These are phyloP conservation scores for Phanerochaete sordida DNA, from an alignment of 768 basidiomycete genomes.

Conservation along the genomic window DNA sequence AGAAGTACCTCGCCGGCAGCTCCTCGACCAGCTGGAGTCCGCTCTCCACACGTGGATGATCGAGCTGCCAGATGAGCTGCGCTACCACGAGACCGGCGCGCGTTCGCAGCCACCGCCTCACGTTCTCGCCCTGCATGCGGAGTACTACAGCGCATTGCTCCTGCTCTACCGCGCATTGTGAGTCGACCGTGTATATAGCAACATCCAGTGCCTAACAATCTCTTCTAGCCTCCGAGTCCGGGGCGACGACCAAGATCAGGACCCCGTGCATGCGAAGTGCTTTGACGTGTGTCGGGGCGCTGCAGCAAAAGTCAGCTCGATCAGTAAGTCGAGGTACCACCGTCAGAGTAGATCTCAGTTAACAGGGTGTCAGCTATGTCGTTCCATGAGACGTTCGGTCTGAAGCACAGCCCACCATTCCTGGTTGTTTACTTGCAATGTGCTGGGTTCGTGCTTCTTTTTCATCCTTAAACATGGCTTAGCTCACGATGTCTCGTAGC, in stretches of 20 bases:
- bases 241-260: constrained; percentile 14
- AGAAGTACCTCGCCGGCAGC: constrained; percentile 42
- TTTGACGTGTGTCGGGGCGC: constrained; percentile 76
- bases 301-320: constrained; percentile 64
- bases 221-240: neutral
- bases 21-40: constrained; percentile 56
- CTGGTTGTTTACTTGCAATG: constrained; percentile 66
- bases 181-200: constrained; percentile 24
- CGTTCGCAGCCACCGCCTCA: constrained; percentile 57
- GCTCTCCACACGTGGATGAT: constrained; percentile 74
- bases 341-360: too few relatives aligned
- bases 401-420: constrained; percentile 61
- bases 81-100: constrained; percentile 54
- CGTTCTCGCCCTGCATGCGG: constrained; percentile 63
- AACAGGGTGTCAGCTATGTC: constrained; percentile 60
- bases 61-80: constrained; percentile 59
- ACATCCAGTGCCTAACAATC: neutral
- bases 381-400: constrained; percentile 57
- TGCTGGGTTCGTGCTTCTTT: constrained; percentile 53
- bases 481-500: constrained; percentile 33
- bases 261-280: constrained; percentile 54
- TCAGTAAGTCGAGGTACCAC: too few relatives aligned
- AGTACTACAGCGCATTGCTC: constrained; percentile 75
- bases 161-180: constrained; percentile 78
- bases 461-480: too few relatives aligned